Conservation (phyloP, 2,329 filamentous ascomycete genomes). For the Stylonectria norvegica region DNA sequence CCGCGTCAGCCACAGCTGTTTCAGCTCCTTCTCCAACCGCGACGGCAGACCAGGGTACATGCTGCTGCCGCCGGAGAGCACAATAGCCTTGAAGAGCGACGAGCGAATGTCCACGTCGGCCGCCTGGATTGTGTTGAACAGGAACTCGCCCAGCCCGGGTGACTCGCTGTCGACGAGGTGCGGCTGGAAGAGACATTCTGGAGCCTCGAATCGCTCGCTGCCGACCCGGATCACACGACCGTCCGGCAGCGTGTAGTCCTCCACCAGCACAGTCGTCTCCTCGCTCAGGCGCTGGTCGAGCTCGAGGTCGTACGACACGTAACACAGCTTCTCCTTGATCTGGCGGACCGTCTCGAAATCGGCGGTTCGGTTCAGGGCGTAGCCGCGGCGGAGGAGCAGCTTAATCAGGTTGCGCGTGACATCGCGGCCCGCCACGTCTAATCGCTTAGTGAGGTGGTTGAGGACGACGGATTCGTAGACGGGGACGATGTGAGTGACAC, state of each 20-base stretch:
- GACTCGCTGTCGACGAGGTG: slow-evolving; percentile 97
- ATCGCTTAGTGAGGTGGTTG: slow-evolving; percentile 88
- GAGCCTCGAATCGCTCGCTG: slow-evolving; percentile 95
- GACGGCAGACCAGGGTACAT: slow-evolving; percentile 98
- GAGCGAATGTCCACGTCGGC: slow-evolving; percentile 93
- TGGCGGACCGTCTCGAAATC: slow-evolving; percentile 98
- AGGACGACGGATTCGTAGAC: slow-evolving; percentile 98
- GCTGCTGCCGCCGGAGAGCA: slow-evolving; percentile 92
- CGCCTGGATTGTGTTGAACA: slow-evolving; percentile 97
- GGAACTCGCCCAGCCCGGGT: slow-evolving; percentile 90
- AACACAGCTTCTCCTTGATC: slow-evolving; percentile 99
- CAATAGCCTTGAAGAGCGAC: slow-evolving; percentile 94
- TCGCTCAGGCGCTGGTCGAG: slow-evolving; percentile 94
- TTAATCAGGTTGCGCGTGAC: slow-evolving; percentile 98
- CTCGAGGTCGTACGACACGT: slow-evolving; percentile 96
- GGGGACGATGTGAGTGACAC: slow-evolving; percentile 97
- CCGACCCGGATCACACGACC: slow-evolving; percentile 94
- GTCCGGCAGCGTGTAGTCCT: slow-evolving; percentile 95
- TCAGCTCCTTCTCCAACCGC: slow-evolving; percentile 94
- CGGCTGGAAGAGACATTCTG: slow-evolving; percentile 97
- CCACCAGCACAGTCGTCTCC: slow-evolving; percentile 94
- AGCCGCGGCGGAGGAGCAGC: slow-evolving; percentile 86
- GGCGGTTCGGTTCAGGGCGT: slow-evolving; percentile 94
- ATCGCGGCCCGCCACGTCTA: slow-evolving; percentile 94
- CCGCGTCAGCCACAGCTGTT: slow-evolving; percentile 95